Evolutionary conservation across 768 basidiomycete species (phyloP).

Genomic region (Mycena capillaripes): DNA sequence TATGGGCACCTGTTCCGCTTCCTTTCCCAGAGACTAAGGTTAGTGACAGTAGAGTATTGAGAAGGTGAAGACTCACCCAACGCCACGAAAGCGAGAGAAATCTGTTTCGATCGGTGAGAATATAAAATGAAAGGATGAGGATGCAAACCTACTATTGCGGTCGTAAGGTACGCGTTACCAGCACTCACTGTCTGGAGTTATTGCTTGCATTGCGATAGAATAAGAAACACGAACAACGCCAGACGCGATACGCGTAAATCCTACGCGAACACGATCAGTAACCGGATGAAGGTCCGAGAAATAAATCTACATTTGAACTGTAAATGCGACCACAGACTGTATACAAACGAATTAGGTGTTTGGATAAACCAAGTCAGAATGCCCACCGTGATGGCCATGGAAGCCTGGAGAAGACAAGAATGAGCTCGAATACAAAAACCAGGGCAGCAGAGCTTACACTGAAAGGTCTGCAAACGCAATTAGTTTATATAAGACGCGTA

Average conservation of each 20-base stretch:
- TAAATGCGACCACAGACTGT: constrained; percentile 51
- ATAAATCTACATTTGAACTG: constrained; percentile 47
- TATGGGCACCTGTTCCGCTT: constrained; percentile 20
- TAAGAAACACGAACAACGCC: constrained; percentile 46
- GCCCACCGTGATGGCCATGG: constrained; percentile 51
- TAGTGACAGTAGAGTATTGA: not conserved
- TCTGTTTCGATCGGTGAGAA: not conserved
- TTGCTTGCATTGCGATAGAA: not conserved
- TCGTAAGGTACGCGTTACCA: constrained; percentile 45
- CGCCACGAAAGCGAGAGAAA: constrained; percentile 28
- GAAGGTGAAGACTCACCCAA: constrained; percentile 3
- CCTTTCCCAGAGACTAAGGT: not conserved
- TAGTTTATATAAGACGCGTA: not conserved
- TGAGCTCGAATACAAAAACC: not conserved
- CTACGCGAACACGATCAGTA: constrained; percentile 24
- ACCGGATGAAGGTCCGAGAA: not conserved
- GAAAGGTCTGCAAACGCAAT: constrained; percentile 25
- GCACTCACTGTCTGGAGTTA: constrained; percentile 45
- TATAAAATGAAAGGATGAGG: not conserved
- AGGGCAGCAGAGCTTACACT: constrained; percentile 4
- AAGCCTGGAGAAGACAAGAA: constrained; percentile 41
- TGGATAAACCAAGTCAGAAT: not conserved
- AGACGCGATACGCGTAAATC: constrained; percentile 53
- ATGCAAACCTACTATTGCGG: constrained; percentile 42
- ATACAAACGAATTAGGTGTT: too few relatives aligned